Evolutionary conservation across 2,329 filamentous ascomycete genomes (phyloP), one percentile per base, ranked within the genome.

Genomic region (Zarea fungicola): DNA sequence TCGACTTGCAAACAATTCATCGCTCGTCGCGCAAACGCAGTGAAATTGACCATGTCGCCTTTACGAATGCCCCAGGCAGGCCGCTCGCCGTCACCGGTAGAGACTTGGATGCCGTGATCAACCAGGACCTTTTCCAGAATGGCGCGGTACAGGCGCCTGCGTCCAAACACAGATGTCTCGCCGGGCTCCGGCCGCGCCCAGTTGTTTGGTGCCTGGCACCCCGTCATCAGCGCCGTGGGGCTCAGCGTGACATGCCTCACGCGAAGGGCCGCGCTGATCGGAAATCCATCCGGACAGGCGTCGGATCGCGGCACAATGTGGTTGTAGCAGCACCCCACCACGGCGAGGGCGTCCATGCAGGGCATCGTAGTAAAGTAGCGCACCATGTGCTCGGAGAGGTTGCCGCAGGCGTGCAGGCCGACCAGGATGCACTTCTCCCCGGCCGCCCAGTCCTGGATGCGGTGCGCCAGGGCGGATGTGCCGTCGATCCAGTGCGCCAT

Each of bases 221-320:
- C 62, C 3, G 60, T 61, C 63, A 65, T 65, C 11, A 65, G 48
- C 6, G 62, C 63, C 11, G 62, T 65, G 7, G 62, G 49, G 22
- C 58, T 64, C 22, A 65, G 46, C 4, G 26, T 41, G n/a, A 65
- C 52, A 3, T 49, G 23, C 21, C 40, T 54, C 5, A 26, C 26
- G 19, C 58, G 53, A 25, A 65, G 37, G 11, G 37, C 63, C 0
- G 60, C 55, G 3, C 70, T 75, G 48, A 78, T 65, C 14, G 61
- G 56, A 14, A 65, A 62, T 16, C 66, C 65, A 6, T 63, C 57
- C 1, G 69, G 67, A 14, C 69, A 68, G 31, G 62, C 49, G 5
- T 65, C 60, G 1, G 73, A 64, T 7, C 50, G 54, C 5, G 60
- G 57, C 3, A 57, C 43, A 18, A 65, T 62, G 47, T 65, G 63